Evolutionary conservation across 352 stramenopile genomes (phyloP).

Genomic region (Pythium apleroticum): DNA sequence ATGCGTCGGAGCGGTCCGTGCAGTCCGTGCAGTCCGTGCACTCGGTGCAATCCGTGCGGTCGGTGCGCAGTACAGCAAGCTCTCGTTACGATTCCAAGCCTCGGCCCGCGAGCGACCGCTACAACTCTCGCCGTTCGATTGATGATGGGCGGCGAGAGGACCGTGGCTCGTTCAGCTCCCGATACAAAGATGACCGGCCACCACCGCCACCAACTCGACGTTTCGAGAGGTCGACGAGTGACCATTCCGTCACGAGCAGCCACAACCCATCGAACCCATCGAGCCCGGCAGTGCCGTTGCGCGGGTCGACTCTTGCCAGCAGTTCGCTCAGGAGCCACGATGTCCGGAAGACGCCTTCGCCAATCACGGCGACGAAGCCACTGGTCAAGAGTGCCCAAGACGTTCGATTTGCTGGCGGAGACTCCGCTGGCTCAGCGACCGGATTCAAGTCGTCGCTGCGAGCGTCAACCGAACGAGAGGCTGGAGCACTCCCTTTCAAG

Average conservation of each 20-base stretch:
- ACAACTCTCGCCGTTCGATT: constrained; percentile 17
- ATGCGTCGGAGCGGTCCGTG: constrained; percentile 20
- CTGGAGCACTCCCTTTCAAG: background rate
- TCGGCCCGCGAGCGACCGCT: constrained; percentile 6
- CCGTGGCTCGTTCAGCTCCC: constrained; percentile 11
- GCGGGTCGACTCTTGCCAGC: constrained; percentile 20
- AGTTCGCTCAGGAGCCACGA: constrained; percentile 12
- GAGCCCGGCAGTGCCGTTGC: background rate
- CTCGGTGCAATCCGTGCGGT: constrained; percentile 20
- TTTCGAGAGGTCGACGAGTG: constrained; percentile 24
- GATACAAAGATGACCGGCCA: constrained; percentile 12
- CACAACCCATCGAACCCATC: constrained; percentile 5
- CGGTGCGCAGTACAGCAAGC: constrained; percentile 23
- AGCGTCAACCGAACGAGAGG: background rate
- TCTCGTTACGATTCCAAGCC: constrained; percentile 23
- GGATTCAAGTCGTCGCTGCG: constrained; percentile 18
- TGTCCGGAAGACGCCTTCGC: constrained; percentile 16
- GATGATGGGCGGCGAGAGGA: constrained; percentile 16
- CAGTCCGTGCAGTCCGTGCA: constrained; percentile 20
- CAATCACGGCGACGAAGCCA: constrained; percentile 27
- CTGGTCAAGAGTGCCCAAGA: constrained; percentile 52
- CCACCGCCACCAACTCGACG: background rate
- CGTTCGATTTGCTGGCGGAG: constrained; percentile 31
- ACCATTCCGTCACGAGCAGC: constrained; percentile 13
- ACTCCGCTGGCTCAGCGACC: background rate